Conservation (phyloP, 2,329 filamentous ascomycete genomes). For the Aureobasidium subglaciale region DNA sequence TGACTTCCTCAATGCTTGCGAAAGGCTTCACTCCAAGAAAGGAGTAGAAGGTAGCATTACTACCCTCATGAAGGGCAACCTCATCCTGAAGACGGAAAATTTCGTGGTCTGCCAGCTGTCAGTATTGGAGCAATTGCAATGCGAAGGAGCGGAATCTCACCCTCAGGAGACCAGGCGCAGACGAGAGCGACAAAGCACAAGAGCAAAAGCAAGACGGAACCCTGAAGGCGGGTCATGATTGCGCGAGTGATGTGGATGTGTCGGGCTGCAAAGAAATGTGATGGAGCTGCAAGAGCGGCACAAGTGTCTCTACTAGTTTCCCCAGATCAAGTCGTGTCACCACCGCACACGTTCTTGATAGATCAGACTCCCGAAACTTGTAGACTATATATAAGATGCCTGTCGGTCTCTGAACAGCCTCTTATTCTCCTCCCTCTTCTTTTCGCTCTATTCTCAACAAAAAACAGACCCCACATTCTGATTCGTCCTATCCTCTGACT, state of each 20-base stretch:
- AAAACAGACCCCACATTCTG: neutral
- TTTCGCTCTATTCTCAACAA: neutral
- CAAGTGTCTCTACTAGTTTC: conserved; percentile 9
- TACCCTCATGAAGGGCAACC: conserved; percentile 65
- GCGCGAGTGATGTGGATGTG: conserved; percentile 1
- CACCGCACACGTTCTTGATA: neutral
- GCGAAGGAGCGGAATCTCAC: conserved; percentile 38
- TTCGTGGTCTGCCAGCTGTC: conserved; percentile 66
- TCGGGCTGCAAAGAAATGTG: conserved; percentile 19
- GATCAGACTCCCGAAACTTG: too few species aligned
- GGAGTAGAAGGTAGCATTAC: conserved; percentile 83
- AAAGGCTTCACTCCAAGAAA: conserved; percentile 70
- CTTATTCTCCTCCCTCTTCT: too few species aligned
- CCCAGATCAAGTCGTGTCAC: conserved; percentile 12
- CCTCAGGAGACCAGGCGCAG: conserved; percentile 81
- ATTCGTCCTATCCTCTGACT: neutral
- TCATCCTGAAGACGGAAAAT: conserved; percentile 95
- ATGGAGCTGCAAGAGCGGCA: conserved; percentile 15
- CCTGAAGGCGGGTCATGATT: conserved; percentile 62
- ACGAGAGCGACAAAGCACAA: conserved; percentile 60
- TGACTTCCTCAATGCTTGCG: conserved; percentile 80
- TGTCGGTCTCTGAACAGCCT: too few species aligned
- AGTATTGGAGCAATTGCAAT: conserved; percentile 5
- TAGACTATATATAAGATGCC: too few species aligned
- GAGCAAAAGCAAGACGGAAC: conserved; percentile 62